Base-by-base conservation (phyloP, 2,329 filamentous ascomycete genomes). In the Cladophialophora exuberans region DNA sequence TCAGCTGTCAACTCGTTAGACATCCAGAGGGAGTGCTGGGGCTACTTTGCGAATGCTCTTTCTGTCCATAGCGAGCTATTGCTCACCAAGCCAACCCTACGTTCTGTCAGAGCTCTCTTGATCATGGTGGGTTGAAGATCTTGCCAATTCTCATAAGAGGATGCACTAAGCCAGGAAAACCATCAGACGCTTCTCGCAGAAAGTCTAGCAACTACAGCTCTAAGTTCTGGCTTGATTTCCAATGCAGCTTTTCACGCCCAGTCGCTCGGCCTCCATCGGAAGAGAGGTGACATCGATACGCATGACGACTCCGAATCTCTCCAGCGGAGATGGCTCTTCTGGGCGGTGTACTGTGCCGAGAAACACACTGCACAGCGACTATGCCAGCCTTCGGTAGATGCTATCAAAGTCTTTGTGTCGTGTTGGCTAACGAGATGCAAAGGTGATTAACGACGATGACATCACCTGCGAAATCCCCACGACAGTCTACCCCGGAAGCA, bases 401-500 rank as follows among this genome's bases (percentile, higher is more conserved):
- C n/a, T 3, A 26, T 26, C 20, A 26, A n/a, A n/a, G n/a, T n/a
- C n/a, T n/a, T n/a, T n/a, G n/a, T n/a, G n/a, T n/a, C n/a, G n/a
- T n/a, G n/a, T n/a, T n/a, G n/a, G n/a, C n/a, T n/a, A n/a, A n/a
- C n/a, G n/a, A n/a, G n/a, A n/a, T n/a, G n/a, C n/a, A n/a, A n/a
- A 53, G 50, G 22, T 33, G 35, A 53, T 53, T 17, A 13, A 53
- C n/a, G 50, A 53, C 17, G 41, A 53, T 5, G 50, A 53, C 11
- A 41, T 53, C 13, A 23, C 9, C n/a, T 53, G 50, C 22, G 13
- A 47, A 3, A 46, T 53, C n/a, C 50, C 50, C 11, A 31, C 20
- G 13, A 13, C 6, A 15, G 30, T 23, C 15, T 20, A 15, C 10
- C 15, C 50, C 3, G 22, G 22, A 7, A 30, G 20, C 30, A 53